Base-by-base conservation (phyloP, 805 yeast species). In the Starmerella apis region DNA sequence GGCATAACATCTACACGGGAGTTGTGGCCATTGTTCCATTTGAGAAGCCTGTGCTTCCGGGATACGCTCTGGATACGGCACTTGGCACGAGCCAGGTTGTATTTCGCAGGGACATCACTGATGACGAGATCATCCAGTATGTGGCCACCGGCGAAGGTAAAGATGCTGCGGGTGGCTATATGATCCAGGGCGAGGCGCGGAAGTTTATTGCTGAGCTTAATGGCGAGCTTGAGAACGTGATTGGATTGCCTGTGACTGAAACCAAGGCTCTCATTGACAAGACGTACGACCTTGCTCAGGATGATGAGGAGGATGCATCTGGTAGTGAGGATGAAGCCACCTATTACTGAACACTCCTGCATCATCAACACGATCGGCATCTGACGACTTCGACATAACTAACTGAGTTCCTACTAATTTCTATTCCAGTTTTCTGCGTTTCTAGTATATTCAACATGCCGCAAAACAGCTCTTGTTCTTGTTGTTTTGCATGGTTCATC, bases 141-240 rank as follows among this genome's bases (percentile, higher is more conserved):
- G 81, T 83, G 10, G 72, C 72, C 2, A 68, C 80, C 2, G 81
- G 74, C 20, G 96, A 90, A 63, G 97, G 92, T 1, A 49, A 71
- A 7, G 74, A 74, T 43, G 96, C 85, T 1, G 95, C 97, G 2
- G 98, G 96, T 5, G 98, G 98, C 0, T 88, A 85, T 68, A 80
- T 79, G 58, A 80, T 83, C 52, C 97, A 90, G 65, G 84, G 81
- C 0, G 62, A 64, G 9, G 79, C 83, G 1, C 60, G 63, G 31
- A 61, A 80, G 32, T 66, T 90, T 55, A 77, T 92, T 56, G 65
- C 71, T 19, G 65, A 67, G 14, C 74, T 87, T 11, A 71, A 72
- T 1, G 98, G 98, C 0, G 97, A 90, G 63, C 85, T 76, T 61
- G 79, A 74, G 65, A 90, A 86, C 62, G 83, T 86, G 13, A 90